Conservation (phyloP, 2,329 filamentous ascomycete genomes). For the Aspergillus awamori region DNA sequence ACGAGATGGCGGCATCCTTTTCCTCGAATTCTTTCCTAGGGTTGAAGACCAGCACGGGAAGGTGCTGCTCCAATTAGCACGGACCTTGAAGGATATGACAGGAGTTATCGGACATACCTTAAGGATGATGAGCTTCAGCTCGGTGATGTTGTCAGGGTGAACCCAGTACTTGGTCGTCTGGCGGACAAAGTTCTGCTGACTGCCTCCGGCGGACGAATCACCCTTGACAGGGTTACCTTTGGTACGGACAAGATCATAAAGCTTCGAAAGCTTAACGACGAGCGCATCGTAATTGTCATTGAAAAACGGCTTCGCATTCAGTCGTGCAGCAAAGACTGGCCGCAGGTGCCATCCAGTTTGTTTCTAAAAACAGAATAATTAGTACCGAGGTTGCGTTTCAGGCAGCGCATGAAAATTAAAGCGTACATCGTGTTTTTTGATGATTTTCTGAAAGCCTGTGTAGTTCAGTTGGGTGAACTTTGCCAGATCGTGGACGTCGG, state of each 20-base stretch:
- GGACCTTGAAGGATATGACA: not conserved
- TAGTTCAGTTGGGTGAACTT: constrained; percentile 99
- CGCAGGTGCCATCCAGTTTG: constrained; percentile 89
- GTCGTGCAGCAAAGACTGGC: constrained; percentile 90
- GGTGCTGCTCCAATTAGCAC: constrained; percentile 57
- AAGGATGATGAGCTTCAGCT: constrained; percentile 94
- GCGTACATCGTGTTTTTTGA: constrained; percentile 97
- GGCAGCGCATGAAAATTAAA: not conserved
- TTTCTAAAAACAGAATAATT: constrained; percentile 63
- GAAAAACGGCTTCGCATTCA: constrained; percentile 97
- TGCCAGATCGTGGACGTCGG: constrained; percentile 94
- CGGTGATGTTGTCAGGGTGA: constrained; percentile 96
- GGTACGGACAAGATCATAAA: constrained; percentile 93
- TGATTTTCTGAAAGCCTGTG: constrained; percentile 98
- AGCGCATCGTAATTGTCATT: constrained; percentile 98
- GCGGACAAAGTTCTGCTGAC: constrained; percentile 92
- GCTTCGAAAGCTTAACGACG: constrained; percentile 88
- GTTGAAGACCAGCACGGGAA: constrained; percentile 97
- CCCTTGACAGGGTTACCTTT: constrained; percentile 90
- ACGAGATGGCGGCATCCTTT: constrained; percentile 91
- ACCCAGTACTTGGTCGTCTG: constrained; percentile 99
- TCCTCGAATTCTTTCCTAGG: constrained; percentile 92
- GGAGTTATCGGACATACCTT: constrained; percentile 57
- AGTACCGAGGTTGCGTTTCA: not conserved
- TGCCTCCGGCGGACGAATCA: constrained; percentile 86